These are phyloP conservation scores for Termitomyces sp. DNA, from an alignment of 768 basidiomycete genomes.

Conservation along the genomic window DNA sequence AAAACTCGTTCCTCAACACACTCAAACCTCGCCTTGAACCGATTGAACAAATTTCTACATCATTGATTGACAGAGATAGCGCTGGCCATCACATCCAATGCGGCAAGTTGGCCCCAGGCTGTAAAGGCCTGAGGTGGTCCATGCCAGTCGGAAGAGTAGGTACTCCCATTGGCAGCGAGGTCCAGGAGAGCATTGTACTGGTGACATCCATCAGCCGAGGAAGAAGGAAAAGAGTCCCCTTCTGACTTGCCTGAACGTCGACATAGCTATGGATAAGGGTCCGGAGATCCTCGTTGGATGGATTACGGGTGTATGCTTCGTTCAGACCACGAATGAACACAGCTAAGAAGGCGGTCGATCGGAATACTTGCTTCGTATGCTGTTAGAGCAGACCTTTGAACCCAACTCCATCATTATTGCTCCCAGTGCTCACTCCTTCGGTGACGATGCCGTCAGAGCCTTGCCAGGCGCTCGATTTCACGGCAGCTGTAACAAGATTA, in stretches of 20 bases:
- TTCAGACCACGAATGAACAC: constrained; percentile 42
- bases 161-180: constrained; percentile 34
- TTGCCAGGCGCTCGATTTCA: constrained; percentile 41
- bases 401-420: constrained; percentile 41
- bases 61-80: constrained; percentile 26
- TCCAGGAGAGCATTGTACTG: constrained; percentile 48
- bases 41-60: background rate
- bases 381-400: constrained; percentile 37
- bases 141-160: constrained; percentile 41
- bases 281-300: constrained; percentile 28
- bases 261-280: constrained; percentile 42
- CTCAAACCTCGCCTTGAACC: too few relatives aligned
- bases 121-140: constrained; percentile 41
- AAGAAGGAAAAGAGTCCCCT: background rate
- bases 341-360: constrained; percentile 15
- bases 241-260: constrained; percentile 38
- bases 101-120: constrained; percentile 44
- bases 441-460: constrained; percentile 45
- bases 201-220: background rate
- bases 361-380: background rate
- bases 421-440: constrained; percentile 35
- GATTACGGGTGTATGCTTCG: constrained; percentile 37
- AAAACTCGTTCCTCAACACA: too few relatives aligned
- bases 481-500: constrained; percentile 30
- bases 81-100: constrained; percentile 35